Percentiles rank a stretch among this genome's conserved stretches.
Conservation (phyloP, 2,329 filamentous ascomycete genomes). For the Fusarium cyanostomum region DNA sequence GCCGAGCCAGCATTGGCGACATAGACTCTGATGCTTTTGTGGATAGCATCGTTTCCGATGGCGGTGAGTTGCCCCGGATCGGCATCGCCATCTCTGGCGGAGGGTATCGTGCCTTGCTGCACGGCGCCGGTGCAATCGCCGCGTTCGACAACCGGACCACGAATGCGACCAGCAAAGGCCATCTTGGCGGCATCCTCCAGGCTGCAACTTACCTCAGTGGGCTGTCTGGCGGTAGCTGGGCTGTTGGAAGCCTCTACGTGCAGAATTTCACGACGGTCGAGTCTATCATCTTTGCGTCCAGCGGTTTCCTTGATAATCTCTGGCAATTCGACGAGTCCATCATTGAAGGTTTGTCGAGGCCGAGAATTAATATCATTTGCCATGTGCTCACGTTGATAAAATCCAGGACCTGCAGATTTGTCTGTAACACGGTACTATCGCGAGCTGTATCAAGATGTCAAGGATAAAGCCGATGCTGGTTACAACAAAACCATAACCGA, state of each 20-base stretch:
- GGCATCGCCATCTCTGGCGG: slow-evolving; percentile 80
- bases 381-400: background rate
- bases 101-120: slow-evolving; percentile 81
- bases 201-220: slow-evolving; percentile 78
- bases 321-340: slow-evolving; percentile 33
- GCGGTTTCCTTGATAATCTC: slow-evolving; percentile 25
- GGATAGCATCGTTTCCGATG: slow-evolving; percentile 70
- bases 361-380: background rate
- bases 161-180: slow-evolving; percentile 59
- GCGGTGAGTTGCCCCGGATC: slow-evolving; percentile 62
- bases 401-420: slow-evolving; percentile 21
- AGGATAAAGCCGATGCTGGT: slow-evolving; percentile 69
- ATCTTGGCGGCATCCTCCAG: slow-evolving; percentile 77
- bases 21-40: slow-evolving; percentile 78
- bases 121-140: slow-evolving; percentile 76
- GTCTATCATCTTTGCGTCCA: slow-evolving; percentile 28
- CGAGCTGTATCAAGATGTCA: slow-evolving; percentile 66
- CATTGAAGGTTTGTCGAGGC: slow-evolving; percentile 43
- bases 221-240: slow-evolving; percentile 79
- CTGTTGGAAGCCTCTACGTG: slow-evolving; percentile 76
- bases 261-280: slow-evolving; percentile 80
- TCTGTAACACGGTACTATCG: slow-evolving; percentile 62
- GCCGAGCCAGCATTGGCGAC: slow-evolving; percentile 71
- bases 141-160: slow-evolving; percentile 76
- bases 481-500: slow-evolving; percentile 76